Evolutionary conservation across 768 basidiomycete species (phyloP).

Genomic region (Daedalea quercina): DNA sequence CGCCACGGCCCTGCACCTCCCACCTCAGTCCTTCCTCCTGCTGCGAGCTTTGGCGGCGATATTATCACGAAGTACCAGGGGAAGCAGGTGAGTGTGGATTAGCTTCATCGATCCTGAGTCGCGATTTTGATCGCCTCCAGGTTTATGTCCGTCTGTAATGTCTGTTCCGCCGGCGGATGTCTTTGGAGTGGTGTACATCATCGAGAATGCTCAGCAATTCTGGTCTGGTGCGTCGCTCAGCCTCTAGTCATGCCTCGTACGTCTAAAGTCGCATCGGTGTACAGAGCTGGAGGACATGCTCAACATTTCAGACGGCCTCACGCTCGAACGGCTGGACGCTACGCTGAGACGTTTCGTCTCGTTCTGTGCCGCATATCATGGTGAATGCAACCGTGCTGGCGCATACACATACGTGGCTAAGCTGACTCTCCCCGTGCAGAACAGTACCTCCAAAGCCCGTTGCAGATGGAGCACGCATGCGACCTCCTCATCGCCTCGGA

Average conservation of each 20-base stretch:
- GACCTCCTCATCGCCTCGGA: slow-evolving; percentile 73
- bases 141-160: neutral
- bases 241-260: slow-evolving; percentile 1
- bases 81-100: too few species aligned
- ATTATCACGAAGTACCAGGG: too few species aligned
- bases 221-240: slow-evolving; percentile 66
- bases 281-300: slow-evolving; percentile 86
- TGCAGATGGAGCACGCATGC: slow-evolving; percentile 83
- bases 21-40: too few species aligned
- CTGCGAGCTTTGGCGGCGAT: too few species aligned
- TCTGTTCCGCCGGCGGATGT: slow-evolving; percentile 23
- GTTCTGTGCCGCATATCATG: slow-evolving; percentile 82
- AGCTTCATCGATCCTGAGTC: too few species aligned
- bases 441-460: slow-evolving; percentile 75
- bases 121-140: too few species aligned
- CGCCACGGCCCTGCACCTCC: too few species aligned
- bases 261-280: neutral
- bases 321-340: slow-evolving; percentile 71
- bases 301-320: slow-evolving; percentile 54
- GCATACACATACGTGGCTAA: neutral
- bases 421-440: slow-evolving; percentile 30
- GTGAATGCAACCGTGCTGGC: slow-evolving; percentile 34
- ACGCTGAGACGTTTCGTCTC: slow-evolving; percentile 70
- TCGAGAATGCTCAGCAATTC: slow-evolving; percentile 81
- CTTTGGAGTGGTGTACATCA: slow-evolving; percentile 75